These are phyloP conservation scores for Leccinum subspadiceum DNA, from an alignment of 1,284 basidiomycete species.

Conservation along the genomic window DNA sequence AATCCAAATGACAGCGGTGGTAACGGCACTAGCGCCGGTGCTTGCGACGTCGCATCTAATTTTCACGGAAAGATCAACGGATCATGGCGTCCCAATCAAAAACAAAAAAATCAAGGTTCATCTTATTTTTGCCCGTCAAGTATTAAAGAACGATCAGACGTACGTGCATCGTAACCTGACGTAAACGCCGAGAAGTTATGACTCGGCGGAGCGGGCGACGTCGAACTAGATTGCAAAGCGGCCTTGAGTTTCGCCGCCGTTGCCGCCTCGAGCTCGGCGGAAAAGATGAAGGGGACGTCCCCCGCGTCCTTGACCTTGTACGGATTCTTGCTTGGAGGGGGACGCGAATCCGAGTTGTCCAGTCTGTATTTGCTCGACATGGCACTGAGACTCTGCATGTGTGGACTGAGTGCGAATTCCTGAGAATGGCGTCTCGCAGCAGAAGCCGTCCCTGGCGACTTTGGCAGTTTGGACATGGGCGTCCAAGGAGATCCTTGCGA, in stretches of 20 bases:
- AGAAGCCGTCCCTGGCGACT: conserved; percentile 1
- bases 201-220: neutral
- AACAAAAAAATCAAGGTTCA: neutral
- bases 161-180: conserved; percentile 29
- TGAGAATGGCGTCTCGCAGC: conserved; percentile 22
- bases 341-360: conserved; percentile 19
- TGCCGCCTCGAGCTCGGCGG: conserved; percentile 30
- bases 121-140: neutral
- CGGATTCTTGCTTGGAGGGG: conserved; percentile 7
- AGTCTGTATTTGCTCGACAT: conserved; percentile 30
- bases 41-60: neutral
- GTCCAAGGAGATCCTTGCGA: conserved; percentile 23
- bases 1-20: conserved; percentile 7
- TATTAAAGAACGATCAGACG: conserved; percentile 21
- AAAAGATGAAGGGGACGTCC: conserved; percentile 34
- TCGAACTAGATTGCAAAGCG: conserved; percentile 20
- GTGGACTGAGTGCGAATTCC: conserved; percentile 16
- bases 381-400: conserved; percentile 24
- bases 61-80: neutral
- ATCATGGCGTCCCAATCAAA: neutral
- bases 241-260: conserved; percentile 31
- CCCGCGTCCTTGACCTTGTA: conserved; percentile 32
- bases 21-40: neutral
- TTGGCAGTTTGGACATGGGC: conserved; percentile 9
- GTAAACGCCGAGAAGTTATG: conserved; percentile 17